Evolutionary conservation across 2,329 filamentous ascomycete genomes (phyloP).

Genomic region (Neofusicoccum sp.): DNA sequence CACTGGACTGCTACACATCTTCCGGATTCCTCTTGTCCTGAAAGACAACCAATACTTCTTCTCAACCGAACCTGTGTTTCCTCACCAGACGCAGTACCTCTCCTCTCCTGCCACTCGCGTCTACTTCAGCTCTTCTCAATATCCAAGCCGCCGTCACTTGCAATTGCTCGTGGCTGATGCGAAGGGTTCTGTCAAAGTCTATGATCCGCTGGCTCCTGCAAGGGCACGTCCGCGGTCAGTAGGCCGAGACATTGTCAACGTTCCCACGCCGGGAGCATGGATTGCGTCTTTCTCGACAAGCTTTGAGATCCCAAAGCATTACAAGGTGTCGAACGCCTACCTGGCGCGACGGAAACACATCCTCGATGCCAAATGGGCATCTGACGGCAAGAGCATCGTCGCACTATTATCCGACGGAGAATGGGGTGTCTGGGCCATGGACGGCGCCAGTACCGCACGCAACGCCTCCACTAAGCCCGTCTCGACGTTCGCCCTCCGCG

Average conservation of each 20-base stretch:
- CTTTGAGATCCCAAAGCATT: slow-evolving; percentile 35
- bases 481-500: slow-evolving; percentile 39
- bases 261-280: slow-evolving; percentile 29
- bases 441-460: slow-evolving; percentile 34
- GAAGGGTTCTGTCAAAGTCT: slow-evolving; percentile 60
- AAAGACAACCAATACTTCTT: slow-evolving; percentile 40
- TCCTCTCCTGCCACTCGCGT: slow-evolving; percentile 54
- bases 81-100: slow-evolving; percentile 52
- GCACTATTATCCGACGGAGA: slow-evolving; percentile 53
- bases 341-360: slow-evolving; percentile 49
- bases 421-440: slow-evolving; percentile 57
- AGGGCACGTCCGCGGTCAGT: slow-evolving; percentile 27
- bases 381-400: slow-evolving; percentile 50
- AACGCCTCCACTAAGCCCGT: slow-evolving; percentile 26
- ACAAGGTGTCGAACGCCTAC: slow-evolving; percentile 29
- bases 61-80: slow-evolving; percentile 41
- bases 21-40: slow-evolving; percentile 39
- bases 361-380: slow-evolving; percentile 52
- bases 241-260: slow-evolving; percentile 24
- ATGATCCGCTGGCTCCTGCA: slow-evolving; percentile 53
- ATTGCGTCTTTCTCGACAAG: slow-evolving; percentile 36
- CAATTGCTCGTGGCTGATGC: slow-evolving; percentile 58
- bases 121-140: slow-evolving; percentile 57
- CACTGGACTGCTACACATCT: slow-evolving; percentile 44
- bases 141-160: slow-evolving; percentile 56